A percentile compares a stretch with the other conserved stretches of the same genome.
Evolutionary conservation across 192 early-diverging fungal species (phyloP).

Genomic region (Martensiomyces pterosporus): DNA sequence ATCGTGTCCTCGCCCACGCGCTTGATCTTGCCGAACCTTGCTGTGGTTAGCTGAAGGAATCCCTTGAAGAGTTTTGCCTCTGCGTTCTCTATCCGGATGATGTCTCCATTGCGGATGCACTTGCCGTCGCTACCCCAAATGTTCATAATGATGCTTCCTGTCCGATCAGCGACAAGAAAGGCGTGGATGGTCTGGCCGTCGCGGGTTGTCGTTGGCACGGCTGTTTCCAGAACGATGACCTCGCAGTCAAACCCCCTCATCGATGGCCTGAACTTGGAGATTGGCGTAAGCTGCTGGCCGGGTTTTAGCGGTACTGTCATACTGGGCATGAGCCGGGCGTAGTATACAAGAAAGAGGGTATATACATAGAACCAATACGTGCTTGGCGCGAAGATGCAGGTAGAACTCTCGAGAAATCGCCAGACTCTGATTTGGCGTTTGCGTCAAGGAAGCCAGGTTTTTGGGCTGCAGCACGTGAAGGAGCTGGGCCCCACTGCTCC

Average conservation of each 20-base stretch:
- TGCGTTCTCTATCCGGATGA: conserved; percentile 52
- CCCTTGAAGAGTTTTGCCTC: conserved; percentile 56
- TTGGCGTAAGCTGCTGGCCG: conserved; percentile 40
- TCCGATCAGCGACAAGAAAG: conserved; percentile 59
- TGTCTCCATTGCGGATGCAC: conserved; percentile 56
- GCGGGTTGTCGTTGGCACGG: conserved; percentile 47
- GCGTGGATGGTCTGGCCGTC: conserved; percentile 55
- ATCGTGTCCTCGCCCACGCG: conserved; percentile 57
- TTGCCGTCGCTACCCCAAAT: conserved; percentile 56
- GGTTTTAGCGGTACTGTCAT: conserved; percentile 36
- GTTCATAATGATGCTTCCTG: conserved; percentile 56
- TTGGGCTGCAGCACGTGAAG: too few relatives aligned
- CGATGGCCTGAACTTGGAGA: conserved; percentile 53
- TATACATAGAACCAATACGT: too few relatives aligned
- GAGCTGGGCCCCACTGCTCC: too few relatives aligned
- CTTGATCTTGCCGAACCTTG: conserved; percentile 52
- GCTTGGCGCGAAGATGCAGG: too few relatives aligned
- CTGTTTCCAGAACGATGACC: conserved; percentile 61
- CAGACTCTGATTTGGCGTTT: too few relatives aligned
- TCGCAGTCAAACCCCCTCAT: conserved; percentile 62
- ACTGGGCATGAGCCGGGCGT: too few relatives aligned
- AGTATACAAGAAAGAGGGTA: too few relatives aligned
- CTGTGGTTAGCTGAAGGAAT: conserved; percentile 50
- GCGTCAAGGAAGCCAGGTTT: too few relatives aligned
- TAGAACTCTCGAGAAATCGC: too few relatives aligned